Evolutionary conservation across 139 green algal genomes (phyloP), one percentile per base, ranked within the genome.

Genomic region (Spirogloea muscicola): DNA sequence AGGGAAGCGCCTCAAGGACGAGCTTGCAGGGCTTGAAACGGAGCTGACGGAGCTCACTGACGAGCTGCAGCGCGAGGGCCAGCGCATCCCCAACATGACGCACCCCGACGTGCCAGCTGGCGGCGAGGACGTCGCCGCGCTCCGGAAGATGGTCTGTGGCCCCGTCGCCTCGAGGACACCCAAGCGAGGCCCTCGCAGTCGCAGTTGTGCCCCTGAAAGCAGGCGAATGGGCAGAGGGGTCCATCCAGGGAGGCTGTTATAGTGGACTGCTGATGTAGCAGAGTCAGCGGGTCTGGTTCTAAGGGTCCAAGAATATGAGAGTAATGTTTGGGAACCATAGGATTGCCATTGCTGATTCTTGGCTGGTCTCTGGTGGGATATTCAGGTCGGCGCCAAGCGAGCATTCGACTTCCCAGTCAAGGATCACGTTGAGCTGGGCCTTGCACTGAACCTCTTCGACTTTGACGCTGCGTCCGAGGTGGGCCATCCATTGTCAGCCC

Each of bases 31-130:
- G 0, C 13, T 95, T 25, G 94, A 98, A 70, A 36, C 74, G 41
- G 72, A 74, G 27, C 61, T 79, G 59, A n/a, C n/a, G n/a, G 10
- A 63, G 59, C n/a, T 92, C 6, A 87, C 96, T 52, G 77, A 77
- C 4, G 68, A 73, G 41, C 82, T 99, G 82, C 94, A 99, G 83
- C 44, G 55, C 0, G 93, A 97, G 74, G 94, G 87, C 0, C 92
- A 98, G 81, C 81, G 82, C 13, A 76, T 99, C 7, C 94, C 94
- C 37, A 99, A 99, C 87, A 18, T 91, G 33, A 95, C 91, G 18
- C 94, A 99, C 80, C 93, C 94, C 0, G 85, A 85, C 2, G 86
- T 90, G 36, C 93, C 94, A 0, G 40, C 90, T 0, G 93, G 92
- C 27, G 91, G 87, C 0, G 93, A 98, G 57, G 91, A 95, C 36